Evolutionary conservation across 1,284 basidiomycete genomes (phyloP).

Genomic region (Naganishia albida): DNA sequence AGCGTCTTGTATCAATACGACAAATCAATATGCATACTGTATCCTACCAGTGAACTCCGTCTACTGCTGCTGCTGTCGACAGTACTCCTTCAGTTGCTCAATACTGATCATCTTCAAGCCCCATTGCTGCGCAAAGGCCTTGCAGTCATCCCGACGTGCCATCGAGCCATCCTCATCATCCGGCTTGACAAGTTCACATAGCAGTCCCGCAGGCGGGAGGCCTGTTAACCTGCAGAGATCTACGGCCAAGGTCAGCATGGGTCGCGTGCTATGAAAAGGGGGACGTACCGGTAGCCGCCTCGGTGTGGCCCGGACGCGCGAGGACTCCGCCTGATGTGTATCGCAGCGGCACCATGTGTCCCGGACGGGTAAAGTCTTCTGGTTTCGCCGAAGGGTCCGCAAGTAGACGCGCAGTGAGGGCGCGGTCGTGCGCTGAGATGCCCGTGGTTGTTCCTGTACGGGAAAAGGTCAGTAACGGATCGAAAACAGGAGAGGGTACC

Average conservation of each 20-base stretch:
- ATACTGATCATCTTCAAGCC: conserved; percentile 92
- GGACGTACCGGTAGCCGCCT: conserved; percentile 69
- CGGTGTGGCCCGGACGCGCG: conserved; percentile 87
- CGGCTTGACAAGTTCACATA: conserved; percentile 96
- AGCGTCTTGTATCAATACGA: background rate
- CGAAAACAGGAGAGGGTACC: conserved; percentile 40
- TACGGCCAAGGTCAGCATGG: conserved; percentile 34
- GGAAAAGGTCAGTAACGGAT: conserved; percentile 4
- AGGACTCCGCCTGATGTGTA: conserved; percentile 83
- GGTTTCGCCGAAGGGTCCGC: conserved; percentile 61
- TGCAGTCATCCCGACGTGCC: conserved; percentile 91
- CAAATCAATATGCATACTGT: background rate
- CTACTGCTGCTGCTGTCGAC: conserved; percentile 13
- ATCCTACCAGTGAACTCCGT: background rate
- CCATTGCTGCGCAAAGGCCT: conserved; percentile 88
- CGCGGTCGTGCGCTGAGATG: conserved; percentile 93
- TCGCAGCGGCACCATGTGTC: conserved; percentile 91
- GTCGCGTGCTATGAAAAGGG: background rate
- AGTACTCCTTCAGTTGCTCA: conserved; percentile 61
- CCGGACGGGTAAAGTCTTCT: conserved; percentile 86
- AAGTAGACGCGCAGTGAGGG: conserved; percentile 79
- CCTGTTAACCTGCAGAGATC: conserved; percentile 82
- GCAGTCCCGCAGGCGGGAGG: conserved; percentile 75
- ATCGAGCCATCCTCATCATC: conserved; percentile 82
- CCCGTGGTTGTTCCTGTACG: conserved; percentile 82